Percentiles rank a stretch among this genome's conserved stretches.
Evolutionary conservation across 164 flowering plant species (phyloP).

Genomic region (Annona cherimola): DNA sequence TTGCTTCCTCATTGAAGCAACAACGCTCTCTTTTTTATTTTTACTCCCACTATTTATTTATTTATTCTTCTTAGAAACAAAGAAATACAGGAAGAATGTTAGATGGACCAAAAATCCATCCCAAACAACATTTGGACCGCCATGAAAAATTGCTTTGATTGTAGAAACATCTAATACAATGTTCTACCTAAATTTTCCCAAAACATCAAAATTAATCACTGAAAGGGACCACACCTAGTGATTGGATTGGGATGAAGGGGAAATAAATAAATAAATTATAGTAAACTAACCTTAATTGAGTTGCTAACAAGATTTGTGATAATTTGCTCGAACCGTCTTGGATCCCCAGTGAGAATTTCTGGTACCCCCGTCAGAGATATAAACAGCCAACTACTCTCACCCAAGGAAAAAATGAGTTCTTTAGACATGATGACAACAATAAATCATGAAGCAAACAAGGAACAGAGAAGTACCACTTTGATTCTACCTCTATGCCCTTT

Average conservation of each 20-base stretch:
- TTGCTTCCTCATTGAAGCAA: too few relatives aligned
- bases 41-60: too few relatives aligned
- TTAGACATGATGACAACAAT: constrained; percentile 8
- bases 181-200: too few relatives aligned
- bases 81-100: too few relatives aligned
- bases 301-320: constrained; percentile 93
- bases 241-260: not conserved
- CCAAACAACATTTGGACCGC: too few relatives aligned
- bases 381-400: constrained; percentile 73
- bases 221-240: not conserved
- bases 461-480: not conserved
- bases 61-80: too few relatives aligned
- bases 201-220: too few relatives aligned
- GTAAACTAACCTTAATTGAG: constrained; percentile 68
- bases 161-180: too few relatives aligned
- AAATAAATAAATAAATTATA: not conserved
- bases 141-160: too few relatives aligned
- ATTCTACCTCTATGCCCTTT: constrained; percentile 73
- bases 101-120: too few relatives aligned
- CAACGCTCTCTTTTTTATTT: too few relatives aligned
- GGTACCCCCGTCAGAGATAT: constrained; percentile 69
- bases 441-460: not conserved
- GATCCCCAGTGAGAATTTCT: constrained; percentile 75
- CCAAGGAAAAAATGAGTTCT: constrained; percentile 7
- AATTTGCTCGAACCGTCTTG: constrained; percentile 78